phyloP scores from a whole-genome alignment of 1,139 yeast genomes.

The Pichia sp. region DNA sequence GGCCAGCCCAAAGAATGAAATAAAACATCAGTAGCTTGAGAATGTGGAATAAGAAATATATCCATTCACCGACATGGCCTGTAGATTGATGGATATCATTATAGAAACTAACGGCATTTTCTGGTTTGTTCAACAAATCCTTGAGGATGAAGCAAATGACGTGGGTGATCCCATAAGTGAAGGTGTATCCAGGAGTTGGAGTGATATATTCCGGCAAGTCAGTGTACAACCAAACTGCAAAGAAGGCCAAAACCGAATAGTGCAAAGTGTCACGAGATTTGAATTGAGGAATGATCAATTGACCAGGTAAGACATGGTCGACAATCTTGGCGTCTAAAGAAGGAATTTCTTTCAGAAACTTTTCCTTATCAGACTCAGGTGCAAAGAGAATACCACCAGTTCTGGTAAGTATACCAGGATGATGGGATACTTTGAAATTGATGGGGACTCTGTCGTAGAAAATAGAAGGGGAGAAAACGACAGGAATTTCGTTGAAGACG shows the following conservation, averaged over 20 bases:
- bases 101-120: constrained; percentile 37
- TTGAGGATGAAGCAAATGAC: constrained; percentile 29
- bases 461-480: constrained; percentile 70
- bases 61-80: constrained; percentile 45
- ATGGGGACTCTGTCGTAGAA: constrained; percentile 59
- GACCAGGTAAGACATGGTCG: constrained; percentile 81
- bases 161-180: constrained; percentile 56
- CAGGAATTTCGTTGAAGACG: constrained; percentile 60
- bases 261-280: constrained; percentile 43
- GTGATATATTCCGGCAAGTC: constrained; percentile 84
- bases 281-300: constrained; percentile 80
- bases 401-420: constrained; percentile 81
- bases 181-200: constrained; percentile 87
- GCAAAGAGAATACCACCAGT: constrained; percentile 70
- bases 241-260: constrained; percentile 34
- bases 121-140: constrained; percentile 27
- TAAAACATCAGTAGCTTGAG: constrained; percentile 53
- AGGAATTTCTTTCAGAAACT: constrained; percentile 37
- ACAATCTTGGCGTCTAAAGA: constrained; percentile 35
- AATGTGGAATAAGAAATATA: constrained; percentile 65
- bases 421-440: constrained; percentile 58
- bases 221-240: constrained; percentile 75
- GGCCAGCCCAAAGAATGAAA: constrained; percentile 54
- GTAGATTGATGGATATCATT: constrained; percentile 34
- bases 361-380: constrained; percentile 41